These are phyloP conservation scores for Echium plantagineum DNA, from an alignment of 257 asterid species.

Conservation along the genomic window DNA sequence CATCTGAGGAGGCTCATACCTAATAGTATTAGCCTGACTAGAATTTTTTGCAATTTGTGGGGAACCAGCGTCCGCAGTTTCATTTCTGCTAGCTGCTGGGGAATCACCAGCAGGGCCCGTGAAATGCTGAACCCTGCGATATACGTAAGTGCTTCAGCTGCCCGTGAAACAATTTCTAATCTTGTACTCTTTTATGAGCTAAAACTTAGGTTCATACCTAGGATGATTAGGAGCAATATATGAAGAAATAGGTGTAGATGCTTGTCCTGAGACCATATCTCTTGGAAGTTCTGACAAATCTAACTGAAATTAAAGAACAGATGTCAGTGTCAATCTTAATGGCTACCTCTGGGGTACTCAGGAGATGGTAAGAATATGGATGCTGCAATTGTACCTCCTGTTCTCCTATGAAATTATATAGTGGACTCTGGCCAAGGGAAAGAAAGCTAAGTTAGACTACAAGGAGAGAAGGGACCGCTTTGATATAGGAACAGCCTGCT, in stretches of 20 bases:
- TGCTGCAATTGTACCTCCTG: conserved; percentile 39
- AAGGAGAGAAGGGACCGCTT: conserved; percentile 8
- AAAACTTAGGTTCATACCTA: conserved; percentile 30
- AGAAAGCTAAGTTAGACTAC: conserved; percentile 8
- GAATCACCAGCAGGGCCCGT: conserved; percentile 27
- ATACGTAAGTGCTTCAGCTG: conserved; percentile 9
- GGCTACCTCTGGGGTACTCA: not conserved
- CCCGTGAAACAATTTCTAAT: conserved; percentile 5
- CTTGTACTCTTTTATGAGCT: conserved; percentile 7
- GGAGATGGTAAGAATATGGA: conserved; percentile 10
- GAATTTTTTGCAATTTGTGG: conserved; percentile 17
- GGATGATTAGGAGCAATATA: conserved; percentile 30
- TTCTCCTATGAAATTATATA: conserved; percentile 70
- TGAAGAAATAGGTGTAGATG: conserved; percentile 36
- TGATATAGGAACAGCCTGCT: conserved; percentile 3
- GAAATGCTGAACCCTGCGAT: conserved; percentile 32
- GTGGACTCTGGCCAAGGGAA: conserved; percentile 56
- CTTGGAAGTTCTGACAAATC: conserved; percentile 71
- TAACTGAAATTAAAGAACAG: conserved; percentile 39
- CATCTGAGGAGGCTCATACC: conserved; percentile 9
- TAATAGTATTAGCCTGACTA: conserved; percentile 10
- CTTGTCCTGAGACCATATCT: conserved; percentile 76
- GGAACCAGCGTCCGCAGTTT: conserved; percentile 16
- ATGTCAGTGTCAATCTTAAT: not conserved
- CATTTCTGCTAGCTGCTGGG: conserved; percentile 10